phyloP scores from a whole-genome alignment of 2,329 filamentous ascomycete genomes.

The Aspergillus brasiliensis region DNA sequence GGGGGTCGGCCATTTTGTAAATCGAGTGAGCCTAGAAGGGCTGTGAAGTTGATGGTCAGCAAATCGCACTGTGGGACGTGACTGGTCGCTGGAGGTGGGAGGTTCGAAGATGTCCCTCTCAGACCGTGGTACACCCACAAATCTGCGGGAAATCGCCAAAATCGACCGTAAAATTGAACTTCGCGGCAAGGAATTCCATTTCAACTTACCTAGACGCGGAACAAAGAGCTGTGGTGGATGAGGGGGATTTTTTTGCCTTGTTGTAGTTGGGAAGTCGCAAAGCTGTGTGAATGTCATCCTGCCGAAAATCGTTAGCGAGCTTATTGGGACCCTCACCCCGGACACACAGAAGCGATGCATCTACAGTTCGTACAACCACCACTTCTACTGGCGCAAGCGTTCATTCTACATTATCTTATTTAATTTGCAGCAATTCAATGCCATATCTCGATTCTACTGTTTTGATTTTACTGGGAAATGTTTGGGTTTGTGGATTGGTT shows the following conservation, averaged over 20 bases:
- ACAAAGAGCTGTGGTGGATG: conserved; percentile 38
- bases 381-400: not conserved
- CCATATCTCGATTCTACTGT: not conserved
- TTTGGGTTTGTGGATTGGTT: conserved; percentile 16
- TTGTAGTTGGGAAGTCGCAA: conserved; percentile 37
- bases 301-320: conserved; percentile 50
- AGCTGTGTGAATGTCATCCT: conserved; percentile 44
- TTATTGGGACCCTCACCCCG: conserved; percentile 34
- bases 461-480: conserved; percentile 1
- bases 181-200: conserved; percentile 22
- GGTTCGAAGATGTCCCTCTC: conserved; percentile 21
- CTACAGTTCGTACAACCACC: conserved; percentile 15
- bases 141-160: conserved; percentile 25
- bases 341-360: conserved; percentile 36
- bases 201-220: conserved; percentile 38
- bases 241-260: conserved; percentile 41
- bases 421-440: not conserved
- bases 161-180: conserved; percentile 24
- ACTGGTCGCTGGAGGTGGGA: conserved; percentile 18
- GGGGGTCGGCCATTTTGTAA: conserved; percentile 86
- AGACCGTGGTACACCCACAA: conserved; percentile 23
- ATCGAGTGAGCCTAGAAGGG: conserved; percentile 26
- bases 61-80: conserved; percentile 15
- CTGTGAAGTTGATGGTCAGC: conserved; percentile 20
- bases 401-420: not conserved